These are phyloP conservation scores for Phytophthora nicotianae DNA, from an alignment of 352 stramenopile genomes.

Conservation along the genomic window DNA sequence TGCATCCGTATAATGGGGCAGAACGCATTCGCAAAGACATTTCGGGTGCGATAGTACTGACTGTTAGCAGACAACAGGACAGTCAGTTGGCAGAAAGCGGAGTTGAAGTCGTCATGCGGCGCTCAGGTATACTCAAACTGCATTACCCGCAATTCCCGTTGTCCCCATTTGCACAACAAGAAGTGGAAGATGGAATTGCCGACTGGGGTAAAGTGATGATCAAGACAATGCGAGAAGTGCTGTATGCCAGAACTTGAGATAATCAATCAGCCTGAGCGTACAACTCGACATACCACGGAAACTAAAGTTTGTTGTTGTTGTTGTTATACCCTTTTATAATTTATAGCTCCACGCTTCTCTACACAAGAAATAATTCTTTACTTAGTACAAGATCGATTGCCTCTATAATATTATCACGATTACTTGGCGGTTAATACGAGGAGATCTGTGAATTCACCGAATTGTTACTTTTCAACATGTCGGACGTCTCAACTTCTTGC, in stretches of 20 bases:
- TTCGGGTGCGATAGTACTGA: slow-evolving; percentile 33
- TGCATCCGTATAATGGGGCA: slow-evolving; percentile 28
- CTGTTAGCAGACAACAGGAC: slow-evolving; percentile 9
- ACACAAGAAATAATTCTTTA: too few species aligned
- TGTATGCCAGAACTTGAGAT: slow-evolving; percentile 8
- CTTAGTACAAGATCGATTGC: too few species aligned
- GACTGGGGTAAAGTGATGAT: slow-evolving; percentile 37
- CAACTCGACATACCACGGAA: too few species aligned
- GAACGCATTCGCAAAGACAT: slow-evolving; percentile 41
- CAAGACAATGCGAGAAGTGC: slow-evolving; percentile 29
- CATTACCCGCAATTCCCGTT: slow-evolving; percentile 28
- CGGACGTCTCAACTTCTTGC: background rate
- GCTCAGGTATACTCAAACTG: slow-evolving; percentile 21
- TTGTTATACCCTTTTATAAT: too few species aligned
- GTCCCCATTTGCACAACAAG: slow-evolving; percentile 9
- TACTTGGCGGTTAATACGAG: too few species aligned
- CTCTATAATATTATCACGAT: too few species aligned
- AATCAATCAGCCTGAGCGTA: too few species aligned
- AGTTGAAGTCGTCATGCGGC: slow-evolving; percentile 22
- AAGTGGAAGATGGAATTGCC: slow-evolving; percentile 20
- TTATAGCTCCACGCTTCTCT: too few species aligned
- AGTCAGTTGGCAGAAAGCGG: too few species aligned
- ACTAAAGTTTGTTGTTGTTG: too few species aligned
- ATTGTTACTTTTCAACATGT: background rate
- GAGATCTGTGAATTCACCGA: too few species aligned